A percentile compares a stretch with the other conserved stretches of the same genome.
Conservation (phyloP, 2,329 filamentous ascomycete species). For the Trichoderma sp. region DNA sequence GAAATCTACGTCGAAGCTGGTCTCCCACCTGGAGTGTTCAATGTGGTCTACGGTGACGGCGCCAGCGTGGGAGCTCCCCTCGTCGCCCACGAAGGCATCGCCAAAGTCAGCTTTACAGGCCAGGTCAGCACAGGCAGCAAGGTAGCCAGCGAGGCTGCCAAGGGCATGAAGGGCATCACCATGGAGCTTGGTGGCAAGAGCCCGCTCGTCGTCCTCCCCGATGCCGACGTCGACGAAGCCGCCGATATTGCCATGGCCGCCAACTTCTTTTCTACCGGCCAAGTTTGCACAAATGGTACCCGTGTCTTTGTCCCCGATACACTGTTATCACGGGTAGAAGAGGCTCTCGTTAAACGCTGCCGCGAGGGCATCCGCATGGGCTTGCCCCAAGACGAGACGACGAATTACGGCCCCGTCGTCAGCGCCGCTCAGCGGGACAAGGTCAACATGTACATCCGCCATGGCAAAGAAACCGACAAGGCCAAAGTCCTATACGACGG, state of each 20-base stretch:
- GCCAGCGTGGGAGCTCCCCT: constrained; percentile 71
- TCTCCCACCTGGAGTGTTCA: constrained; percentile 80
- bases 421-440: constrained; percentile 74
- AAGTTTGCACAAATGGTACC: constrained; percentile 92
- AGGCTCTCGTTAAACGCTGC: constrained; percentile 53
- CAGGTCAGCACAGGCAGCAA: constrained; percentile 82
- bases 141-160: constrained; percentile 73
- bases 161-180: constrained; percentile 84
- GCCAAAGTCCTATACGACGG: constrained; percentile 77
- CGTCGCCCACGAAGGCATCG: constrained; percentile 69
- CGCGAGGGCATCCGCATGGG: constrained; percentile 73
- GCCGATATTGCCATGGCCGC: constrained; percentile 91
- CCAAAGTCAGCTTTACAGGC: constrained; percentile 88
- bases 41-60: constrained; percentile 79
- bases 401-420: constrained; percentile 84
- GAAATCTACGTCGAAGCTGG: constrained; percentile 78
- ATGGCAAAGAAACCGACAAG: constrained; percentile 72
- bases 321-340: constrained; percentile 69
- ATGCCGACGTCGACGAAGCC: constrained; percentile 76
- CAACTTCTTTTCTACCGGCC: constrained; percentile 88
- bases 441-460: constrained; percentile 73
- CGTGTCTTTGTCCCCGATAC: constrained; percentile 75
- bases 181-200: constrained; percentile 92
- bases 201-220: constrained; percentile 76
- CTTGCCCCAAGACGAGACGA: constrained; percentile 67